A percentile compares a stretch with the other conserved stretches of the same genome.
phyloP scores from a whole-genome alignment of 1,284 basidiomycete genomes.

The Apiotrichum akiyoshidainum region DNA sequence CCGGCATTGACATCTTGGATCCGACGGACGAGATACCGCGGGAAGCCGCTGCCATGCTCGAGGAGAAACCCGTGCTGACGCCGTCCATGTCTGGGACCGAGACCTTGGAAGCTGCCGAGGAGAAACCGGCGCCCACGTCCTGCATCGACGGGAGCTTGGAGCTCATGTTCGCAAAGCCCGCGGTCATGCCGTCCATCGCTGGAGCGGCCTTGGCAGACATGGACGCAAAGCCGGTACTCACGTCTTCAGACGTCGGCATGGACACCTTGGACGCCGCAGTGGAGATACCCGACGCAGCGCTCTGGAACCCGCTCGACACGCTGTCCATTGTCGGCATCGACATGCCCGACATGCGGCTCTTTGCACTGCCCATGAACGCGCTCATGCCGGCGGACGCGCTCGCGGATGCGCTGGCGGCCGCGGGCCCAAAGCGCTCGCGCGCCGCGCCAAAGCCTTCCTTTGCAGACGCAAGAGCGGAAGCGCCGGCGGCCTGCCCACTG shows the following conservation, averaged over 20 bases:
- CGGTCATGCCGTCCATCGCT: too few species aligned
- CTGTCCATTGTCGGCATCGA: neutral
- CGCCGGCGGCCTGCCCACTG: neutral
- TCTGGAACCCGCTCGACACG: neutral
- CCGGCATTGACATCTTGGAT: neutral
- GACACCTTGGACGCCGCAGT: neutral
- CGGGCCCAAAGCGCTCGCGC: neutral
- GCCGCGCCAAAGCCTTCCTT: neutral
- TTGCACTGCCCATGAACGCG: conserved; percentile 1
- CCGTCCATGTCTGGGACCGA: neutral
- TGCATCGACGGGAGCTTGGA: neutral
- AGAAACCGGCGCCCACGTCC: neutral
- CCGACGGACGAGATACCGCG: neutral
- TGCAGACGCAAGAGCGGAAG: neutral
- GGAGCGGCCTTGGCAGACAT: too few species aligned
- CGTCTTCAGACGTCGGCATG: neutral
- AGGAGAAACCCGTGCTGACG: neutral
- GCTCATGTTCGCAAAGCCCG: neutral
- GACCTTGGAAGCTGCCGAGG: neutral
- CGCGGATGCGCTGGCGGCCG: neutral
- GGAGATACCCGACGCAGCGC: neutral
- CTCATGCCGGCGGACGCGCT: neutral
- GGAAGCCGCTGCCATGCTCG: neutral
- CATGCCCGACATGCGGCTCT: neutral
- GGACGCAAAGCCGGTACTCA: neutral